Evolutionary conservation across 306 rosid species (phyloP).

Genomic region (Dryas drummondii): DNA sequence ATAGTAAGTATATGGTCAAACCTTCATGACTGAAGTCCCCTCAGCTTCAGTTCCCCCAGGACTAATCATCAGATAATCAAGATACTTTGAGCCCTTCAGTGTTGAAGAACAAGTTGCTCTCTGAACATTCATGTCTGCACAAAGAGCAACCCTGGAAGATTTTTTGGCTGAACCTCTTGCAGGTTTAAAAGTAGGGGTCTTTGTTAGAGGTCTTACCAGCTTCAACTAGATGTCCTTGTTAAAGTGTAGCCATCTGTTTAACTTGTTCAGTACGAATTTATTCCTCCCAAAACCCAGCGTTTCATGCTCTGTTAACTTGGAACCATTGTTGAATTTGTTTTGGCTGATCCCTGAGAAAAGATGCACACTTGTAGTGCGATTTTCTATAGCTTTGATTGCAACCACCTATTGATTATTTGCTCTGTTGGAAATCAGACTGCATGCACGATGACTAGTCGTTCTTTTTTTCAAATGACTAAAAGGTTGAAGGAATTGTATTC

Average conservation of each 20-base stretch:
- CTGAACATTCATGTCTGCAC: conserved; percentile 46
- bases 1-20: conserved; percentile 83
- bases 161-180: conserved; percentile 51
- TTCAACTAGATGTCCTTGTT: conserved; percentile 52
- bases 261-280: too few relatives aligned
- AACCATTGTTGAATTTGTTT: too few relatives aligned
- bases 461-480: too few relatives aligned
- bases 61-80: conserved; percentile 56
- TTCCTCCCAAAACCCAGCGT: too few relatives aligned
- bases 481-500: background rate
- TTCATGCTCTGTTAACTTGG: too few relatives aligned
- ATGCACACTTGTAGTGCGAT: too few relatives aligned
- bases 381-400: too few relatives aligned
- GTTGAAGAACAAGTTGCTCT: conserved; percentile 89
- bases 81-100: conserved; percentile 74
- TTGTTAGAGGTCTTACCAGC: conserved; percentile 64
- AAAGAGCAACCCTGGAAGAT: conserved; percentile 48
- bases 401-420: background rate
- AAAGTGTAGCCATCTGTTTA: background rate
- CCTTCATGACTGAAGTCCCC: conserved; percentile 74
- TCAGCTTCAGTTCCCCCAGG: conserved; percentile 78
- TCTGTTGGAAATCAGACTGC: background rate
- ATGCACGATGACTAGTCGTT: too few relatives aligned
- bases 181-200: conserved; percentile 65
- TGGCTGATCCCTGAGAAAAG: too few relatives aligned